A percentile compares a stretch with the other conserved stretches of the same genome.
Conservation (phyloP, 1,284 basidiomycete species). For the Rhodotorula sp. region DNA sequence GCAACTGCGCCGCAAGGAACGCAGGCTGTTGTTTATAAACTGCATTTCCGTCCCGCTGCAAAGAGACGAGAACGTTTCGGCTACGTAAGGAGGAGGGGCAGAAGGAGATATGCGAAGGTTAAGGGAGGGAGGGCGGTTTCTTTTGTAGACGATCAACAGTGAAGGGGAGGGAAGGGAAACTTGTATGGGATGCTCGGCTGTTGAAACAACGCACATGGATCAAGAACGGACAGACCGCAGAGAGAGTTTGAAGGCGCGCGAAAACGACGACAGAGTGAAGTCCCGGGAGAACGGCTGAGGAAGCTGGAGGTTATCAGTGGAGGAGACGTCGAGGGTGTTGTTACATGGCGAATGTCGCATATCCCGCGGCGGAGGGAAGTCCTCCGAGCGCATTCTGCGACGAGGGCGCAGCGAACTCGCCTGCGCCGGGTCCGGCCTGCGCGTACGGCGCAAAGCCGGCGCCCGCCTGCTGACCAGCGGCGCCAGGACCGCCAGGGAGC, state of each 20-base stretch:
- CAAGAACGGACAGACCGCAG: slow-evolving; percentile 8
- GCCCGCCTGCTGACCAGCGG: slow-evolving; percentile 8
- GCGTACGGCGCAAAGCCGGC: slow-evolving; percentile 31
- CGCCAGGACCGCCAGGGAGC: neutral
- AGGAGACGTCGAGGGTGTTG: too few species aligned
- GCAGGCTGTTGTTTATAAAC: too few species aligned
- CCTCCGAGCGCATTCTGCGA: slow-evolving; percentile 10
- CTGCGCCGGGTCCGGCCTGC: slow-evolving; percentile 1
- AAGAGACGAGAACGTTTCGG: too few species aligned
- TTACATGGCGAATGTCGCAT: too few species aligned
- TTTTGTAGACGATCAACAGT: slow-evolving; percentile 5
- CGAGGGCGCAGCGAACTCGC: slow-evolving; percentile 10
- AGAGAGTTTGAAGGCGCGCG: neutral
- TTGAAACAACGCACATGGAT: slow-evolving; percentile 5
- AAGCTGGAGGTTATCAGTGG: too few species aligned
- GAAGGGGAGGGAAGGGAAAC: neutral
- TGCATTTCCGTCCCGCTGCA: too few species aligned
- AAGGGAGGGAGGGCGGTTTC: neutral
- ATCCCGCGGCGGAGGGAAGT: too few species aligned
- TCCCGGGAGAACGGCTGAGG: too few species aligned
- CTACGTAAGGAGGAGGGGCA: too few species aligned
- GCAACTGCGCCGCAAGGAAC: too few species aligned
- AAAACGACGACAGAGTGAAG: neutral
- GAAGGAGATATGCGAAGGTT: neutral
- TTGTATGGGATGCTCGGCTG: neutral